Evolutionary conservation across 371 early-diverging fungal species (phyloP).

Genomic region (Mucor plumbeus): DNA sequence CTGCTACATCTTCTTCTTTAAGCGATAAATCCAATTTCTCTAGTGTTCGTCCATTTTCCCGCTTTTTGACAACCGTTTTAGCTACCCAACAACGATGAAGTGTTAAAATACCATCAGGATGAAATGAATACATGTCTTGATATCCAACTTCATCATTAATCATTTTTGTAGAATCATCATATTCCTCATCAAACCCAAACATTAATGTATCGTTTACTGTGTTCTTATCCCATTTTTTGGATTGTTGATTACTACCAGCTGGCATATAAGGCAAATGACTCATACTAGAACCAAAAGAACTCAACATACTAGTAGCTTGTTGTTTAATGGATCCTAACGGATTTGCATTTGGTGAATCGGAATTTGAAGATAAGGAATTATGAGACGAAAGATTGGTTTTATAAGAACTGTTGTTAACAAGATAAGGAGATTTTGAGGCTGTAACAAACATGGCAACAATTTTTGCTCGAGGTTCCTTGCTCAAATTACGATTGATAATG

Average conservation of each 20-base stretch:
- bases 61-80: slow-evolving; percentile 51
- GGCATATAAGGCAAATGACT: slow-evolving; percentile 30
- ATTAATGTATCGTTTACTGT: slow-evolving; percentile 43
- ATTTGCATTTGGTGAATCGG: slow-evolving; percentile 6
- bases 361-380: background rate
- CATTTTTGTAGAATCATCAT: slow-evolving; percentile 42
- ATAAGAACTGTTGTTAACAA: slow-evolving; percentile 23
- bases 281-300: slow-evolving; percentile 38
- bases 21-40: slow-evolving; percentile 58
- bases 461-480: slow-evolving; percentile 35
- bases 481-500: background rate
- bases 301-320: slow-evolving; percentile 46
- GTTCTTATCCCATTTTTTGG: slow-evolving; percentile 31
- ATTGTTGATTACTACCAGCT: slow-evolving; percentile 8
- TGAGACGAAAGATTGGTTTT: slow-evolving; percentile 2
- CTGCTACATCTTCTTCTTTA: slow-evolving; percentile 64
- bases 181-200: slow-evolving; percentile 62
- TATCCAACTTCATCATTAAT: slow-evolving; percentile 55
- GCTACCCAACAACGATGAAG: slow-evolving; percentile 67
- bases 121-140: slow-evolving; percentile 66
- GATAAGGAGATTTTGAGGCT: slow-evolving; percentile 34
- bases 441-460: slow-evolving; percentile 46
- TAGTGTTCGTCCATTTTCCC: slow-evolving; percentile 55
- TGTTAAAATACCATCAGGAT: slow-evolving; percentile 62
- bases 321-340: slow-evolving; percentile 32